These are phyloP conservation scores for Leccinum boreale DNA, from an alignment of 768 basidiomycete genomes.

Conservation along the genomic window DNA sequence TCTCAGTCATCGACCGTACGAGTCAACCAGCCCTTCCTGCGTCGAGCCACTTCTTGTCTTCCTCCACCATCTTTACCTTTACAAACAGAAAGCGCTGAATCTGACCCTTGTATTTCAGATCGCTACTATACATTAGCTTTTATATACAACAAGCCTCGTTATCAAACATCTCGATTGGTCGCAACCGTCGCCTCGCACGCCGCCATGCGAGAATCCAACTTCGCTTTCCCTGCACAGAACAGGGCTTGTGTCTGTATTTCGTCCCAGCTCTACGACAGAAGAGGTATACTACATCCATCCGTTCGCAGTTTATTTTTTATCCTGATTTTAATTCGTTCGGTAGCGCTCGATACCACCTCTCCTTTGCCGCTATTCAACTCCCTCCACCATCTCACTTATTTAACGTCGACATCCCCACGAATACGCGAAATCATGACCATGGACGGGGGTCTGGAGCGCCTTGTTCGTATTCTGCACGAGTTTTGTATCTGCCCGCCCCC, in stretches of 20 bases:
- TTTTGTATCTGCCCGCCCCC: constrained; percentile 82
- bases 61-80: constrained; percentile 5
- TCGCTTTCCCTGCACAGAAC: constrained; percentile 91
- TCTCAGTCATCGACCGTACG: constrained; percentile 30
- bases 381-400: constrained; percentile 91
- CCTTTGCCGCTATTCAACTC: constrained; percentile 84
- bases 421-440: constrained; percentile 98
- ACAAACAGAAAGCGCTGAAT: background rate
- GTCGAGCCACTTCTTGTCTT: constrained; percentile 15
- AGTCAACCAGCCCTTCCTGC: constrained; percentile 26
- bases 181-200: constrained; percentile 17
- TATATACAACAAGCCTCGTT: constrained; percentile 1
- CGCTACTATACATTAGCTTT: background rate
- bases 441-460: constrained; percentile 95
- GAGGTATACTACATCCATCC: constrained; percentile 57
- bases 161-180: constrained; percentile 20
- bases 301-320: background rate
- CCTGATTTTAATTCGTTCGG: constrained; percentile 4
- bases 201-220: constrained; percentile 91
- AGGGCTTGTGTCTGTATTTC: constrained; percentile 94
- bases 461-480: constrained; percentile 88
- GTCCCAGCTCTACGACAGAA: constrained; percentile 88
- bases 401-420: constrained; percentile 94
- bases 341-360: constrained; percentile 53
- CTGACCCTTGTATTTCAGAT: background rate